Evolutionary conservation across 1,139 yeast species (phyloP), one percentile per base, ranked within the genome.

Genomic region (Yamadazyma diospyri): DNA sequence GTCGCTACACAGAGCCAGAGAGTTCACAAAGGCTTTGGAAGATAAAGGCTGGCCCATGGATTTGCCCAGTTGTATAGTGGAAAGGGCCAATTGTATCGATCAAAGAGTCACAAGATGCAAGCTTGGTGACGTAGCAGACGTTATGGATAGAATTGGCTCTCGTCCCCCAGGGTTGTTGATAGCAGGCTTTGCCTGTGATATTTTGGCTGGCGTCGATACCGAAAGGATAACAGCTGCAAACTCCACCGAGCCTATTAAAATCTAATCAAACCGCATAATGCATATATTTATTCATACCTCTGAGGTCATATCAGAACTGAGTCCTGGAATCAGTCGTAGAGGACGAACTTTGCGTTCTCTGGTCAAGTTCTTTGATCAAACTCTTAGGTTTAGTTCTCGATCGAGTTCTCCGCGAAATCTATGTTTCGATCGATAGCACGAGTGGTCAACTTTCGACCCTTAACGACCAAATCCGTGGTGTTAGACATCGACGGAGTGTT

Each of bases 91-190:
- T 13, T 87, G 97, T 56, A 89, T 94, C 0, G 98, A 89, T 51
- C 97, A 92, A 59, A 62, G 98, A 36, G 70, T 89, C 9, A 79
- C 89, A 4, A 66, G 95, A 42, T 85, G 96, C 0, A 72, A 77
- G 2, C 61, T 92, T 33, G 67, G 69, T 31, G 61, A 80, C 41
- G 76, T 88, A 2, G 81, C 81, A 0, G 78, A 69, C 20, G 94
- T 94, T 1, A 76, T 88, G 2, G 83, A 81, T 43, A 75, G 74
- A n/a, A 75, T 79, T 32, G 97, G 96, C 0, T 82, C 94, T 9
- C 69, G 96, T 41, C 98, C 98, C 1, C 98, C 98, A 0, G 97
- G 98, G 0, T 63, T 92, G 37, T 65, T 92, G 29, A 82, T 92
- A 2, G 75, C 88, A 1, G 97, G 98, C 0, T 66, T 72, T 45